Evolutionary conservation across 2,329 filamentous ascomycete genomes (phyloP).

Genomic region (Alternaria consortialis): DNA sequence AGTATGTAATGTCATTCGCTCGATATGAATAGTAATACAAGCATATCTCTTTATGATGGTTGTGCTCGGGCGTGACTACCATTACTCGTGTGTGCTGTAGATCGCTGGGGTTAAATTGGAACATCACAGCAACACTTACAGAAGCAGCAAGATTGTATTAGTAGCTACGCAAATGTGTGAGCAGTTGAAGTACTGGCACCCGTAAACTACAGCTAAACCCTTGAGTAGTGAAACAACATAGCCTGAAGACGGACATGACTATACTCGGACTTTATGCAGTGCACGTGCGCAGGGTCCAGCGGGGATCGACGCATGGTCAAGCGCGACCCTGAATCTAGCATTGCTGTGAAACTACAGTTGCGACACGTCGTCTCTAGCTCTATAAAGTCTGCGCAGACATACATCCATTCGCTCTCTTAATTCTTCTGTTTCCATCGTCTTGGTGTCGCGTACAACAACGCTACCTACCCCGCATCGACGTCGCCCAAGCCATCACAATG

Average conservation of each 20-base stretch:
- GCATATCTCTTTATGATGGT: conserved; percentile 4
- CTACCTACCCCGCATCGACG: conserved; percentile 6
- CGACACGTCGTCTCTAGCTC: conserved; percentile 10
- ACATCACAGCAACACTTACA: no score
- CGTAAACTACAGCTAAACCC: no score
- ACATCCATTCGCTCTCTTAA: neutral
- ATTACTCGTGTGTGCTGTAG: neutral
- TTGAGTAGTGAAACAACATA: no score
- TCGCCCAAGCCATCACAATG: conserved; percentile 30
- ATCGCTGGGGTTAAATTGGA: neutral
- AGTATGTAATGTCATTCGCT: conserved; percentile 35
- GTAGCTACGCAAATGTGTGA: no score
- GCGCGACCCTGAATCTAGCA: no score
- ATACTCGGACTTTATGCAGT: neutral
- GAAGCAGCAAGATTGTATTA: no score
- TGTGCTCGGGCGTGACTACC: neutral
- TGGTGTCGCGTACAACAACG: conserved; percentile 1
- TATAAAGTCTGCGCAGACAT: neutral
- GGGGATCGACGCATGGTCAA: no score
- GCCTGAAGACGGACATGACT: no score
- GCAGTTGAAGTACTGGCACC: no score
- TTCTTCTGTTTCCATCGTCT: neutral
- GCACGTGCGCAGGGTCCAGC: conserved; percentile 10
- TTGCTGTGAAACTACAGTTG: conserved; percentile 16
- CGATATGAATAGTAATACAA: conserved; percentile 21